Evolutionary conservation across 176 grass and related monocot genomes (phyloP).

Genomic region (Eragrostis curvula): DNA sequence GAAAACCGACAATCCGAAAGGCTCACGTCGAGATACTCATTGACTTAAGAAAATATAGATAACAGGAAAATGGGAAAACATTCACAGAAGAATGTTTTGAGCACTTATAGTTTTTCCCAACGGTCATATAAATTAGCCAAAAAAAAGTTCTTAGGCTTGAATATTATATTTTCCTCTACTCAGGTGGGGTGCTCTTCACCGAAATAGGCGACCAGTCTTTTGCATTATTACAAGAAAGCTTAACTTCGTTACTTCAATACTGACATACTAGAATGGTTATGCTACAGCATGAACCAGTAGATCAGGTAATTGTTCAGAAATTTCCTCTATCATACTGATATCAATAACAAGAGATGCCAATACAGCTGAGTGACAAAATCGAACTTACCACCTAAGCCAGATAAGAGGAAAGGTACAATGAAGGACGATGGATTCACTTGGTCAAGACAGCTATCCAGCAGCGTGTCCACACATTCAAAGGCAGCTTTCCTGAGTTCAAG

Average conservation of each 20-base stretch:
- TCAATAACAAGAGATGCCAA: neutral
- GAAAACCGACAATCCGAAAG: neutral
- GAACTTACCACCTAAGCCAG: conserved; percentile 81
- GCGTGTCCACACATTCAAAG: conserved; percentile 91
- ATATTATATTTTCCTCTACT: neutral
- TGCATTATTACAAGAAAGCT: neutral
- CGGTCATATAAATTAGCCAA: neutral
- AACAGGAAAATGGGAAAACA: neutral
- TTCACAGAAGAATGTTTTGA: neutral
- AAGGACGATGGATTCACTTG: conserved; percentile 92
- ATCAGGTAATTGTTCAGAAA: neutral
- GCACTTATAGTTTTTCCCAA: neutral
- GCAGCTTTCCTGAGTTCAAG: conserved; percentile 93
- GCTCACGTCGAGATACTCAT: neutral
- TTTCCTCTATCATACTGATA: neutral
- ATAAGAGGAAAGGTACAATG: conserved; percentile 84
- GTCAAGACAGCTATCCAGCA: conserved; percentile 93
- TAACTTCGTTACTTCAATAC: neutral
- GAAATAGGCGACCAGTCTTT: neutral
- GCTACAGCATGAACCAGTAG: neutral
- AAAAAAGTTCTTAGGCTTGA: neutral
- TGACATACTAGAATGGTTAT: neutral
- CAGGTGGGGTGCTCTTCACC: neutral
- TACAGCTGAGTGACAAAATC: neutral
- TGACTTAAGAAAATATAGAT: neutral